Conservation (phyloP, 306 rosid species). For the Biancaea sappan region DNA sequence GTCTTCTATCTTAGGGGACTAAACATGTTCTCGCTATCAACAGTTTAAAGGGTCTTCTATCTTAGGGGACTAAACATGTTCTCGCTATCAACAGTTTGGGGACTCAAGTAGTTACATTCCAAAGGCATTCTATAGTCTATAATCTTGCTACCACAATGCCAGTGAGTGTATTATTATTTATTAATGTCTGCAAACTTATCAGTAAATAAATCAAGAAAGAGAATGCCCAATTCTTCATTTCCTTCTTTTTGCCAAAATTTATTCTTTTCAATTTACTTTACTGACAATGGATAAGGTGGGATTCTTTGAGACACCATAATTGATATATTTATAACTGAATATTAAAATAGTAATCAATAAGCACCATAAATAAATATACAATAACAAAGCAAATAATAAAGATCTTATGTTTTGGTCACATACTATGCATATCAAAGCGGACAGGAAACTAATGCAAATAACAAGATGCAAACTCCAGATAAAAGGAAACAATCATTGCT, state of each 20-base stretch:
- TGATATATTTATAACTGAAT: slow-evolving; percentile 11
- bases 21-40: no score
- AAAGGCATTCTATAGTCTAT: neutral
- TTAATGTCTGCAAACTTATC: neutral
- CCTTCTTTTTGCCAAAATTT: neutral
- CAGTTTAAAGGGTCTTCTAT: neutral
- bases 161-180: no score
- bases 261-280: neutral
- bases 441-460: neutral
- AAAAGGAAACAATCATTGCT: slow-evolving; percentile 20
- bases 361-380: neutral
- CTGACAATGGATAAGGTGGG: neutral
- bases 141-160: neutral
- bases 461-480: slow-evolving; percentile 22
- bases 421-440: slow-evolving; percentile 13
- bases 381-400: slow-evolving; percentile 10
- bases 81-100: neutral
- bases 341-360: slow-evolving; percentile 10
- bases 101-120: no score
- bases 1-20: no score
- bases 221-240: no score
- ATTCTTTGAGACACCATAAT: neutral
- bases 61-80: neutral
- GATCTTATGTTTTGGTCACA: slow-evolving; percentile 7
- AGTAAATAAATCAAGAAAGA: neutral